These are phyloP conservation scores for Vanrija pseudolonga DNA, from an alignment of 1,284 basidiomycete species.

Conservation along the genomic window DNA sequence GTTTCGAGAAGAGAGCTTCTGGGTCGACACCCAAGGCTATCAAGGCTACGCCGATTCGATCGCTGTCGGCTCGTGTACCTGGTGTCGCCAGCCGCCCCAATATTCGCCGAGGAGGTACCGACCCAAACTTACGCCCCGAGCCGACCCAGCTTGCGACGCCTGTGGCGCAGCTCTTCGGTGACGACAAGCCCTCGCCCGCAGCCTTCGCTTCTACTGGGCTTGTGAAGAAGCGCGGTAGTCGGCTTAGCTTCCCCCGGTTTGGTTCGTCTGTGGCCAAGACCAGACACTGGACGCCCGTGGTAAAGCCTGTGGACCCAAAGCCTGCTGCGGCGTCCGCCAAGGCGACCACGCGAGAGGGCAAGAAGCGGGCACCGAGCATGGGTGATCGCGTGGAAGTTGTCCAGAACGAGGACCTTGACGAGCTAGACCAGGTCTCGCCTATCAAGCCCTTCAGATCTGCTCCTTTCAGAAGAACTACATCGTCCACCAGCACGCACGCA, in stretches of 20 bases:
- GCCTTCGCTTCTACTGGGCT: slow-evolving; percentile 47
- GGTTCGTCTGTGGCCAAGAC: slow-evolving; percentile 5
- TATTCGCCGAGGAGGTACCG: slow-evolving; percentile 36
- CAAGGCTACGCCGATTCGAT: not conserved
- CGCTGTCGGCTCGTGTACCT: not conserved
- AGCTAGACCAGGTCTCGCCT: slow-evolving; percentile 11
- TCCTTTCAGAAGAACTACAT: slow-evolving; percentile 3
- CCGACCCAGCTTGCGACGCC: slow-evolving; percentile 24
- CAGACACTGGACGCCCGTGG: slow-evolving; percentile 4
- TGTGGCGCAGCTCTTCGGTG: slow-evolving; percentile 33
- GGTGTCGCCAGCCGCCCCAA: slow-evolving; percentile 13
- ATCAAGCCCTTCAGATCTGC: slow-evolving; percentile 8
- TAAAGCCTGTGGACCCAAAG: not conserved
- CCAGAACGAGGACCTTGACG: slow-evolving; percentile 9
- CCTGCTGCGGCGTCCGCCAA: not conserved
- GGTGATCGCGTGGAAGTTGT: not conserved
- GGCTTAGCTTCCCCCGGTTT: slow-evolving; percentile 32
- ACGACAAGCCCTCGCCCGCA: slow-evolving; percentile 44
- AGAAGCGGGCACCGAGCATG: not conserved
- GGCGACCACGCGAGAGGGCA: not conserved
- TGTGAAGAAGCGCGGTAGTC: slow-evolving; percentile 43
- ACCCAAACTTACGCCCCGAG: slow-evolving; percentile 10
- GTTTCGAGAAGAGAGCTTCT: not conserved
- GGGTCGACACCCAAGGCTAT: not conserved
- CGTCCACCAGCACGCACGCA: slow-evolving; percentile 3